Evolutionary conservation across 192 early-diverging fungal species (phyloP), one percentile per base, ranked within the genome.

Genomic region (Coemansia sp.): DNA sequence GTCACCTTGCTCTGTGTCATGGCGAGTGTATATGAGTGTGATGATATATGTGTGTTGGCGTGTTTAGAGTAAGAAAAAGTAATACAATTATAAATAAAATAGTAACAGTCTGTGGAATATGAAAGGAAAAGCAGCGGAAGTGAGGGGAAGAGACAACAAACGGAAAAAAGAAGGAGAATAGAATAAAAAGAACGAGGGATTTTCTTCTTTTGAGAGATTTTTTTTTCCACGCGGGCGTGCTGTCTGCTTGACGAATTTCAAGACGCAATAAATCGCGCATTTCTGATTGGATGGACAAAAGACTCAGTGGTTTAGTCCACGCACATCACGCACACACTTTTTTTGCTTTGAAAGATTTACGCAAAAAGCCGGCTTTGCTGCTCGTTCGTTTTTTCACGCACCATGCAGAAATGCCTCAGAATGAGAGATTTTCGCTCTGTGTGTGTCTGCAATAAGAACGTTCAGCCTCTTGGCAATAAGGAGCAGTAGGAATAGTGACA

Each of bases 211-310:
- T 25, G 23, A 27, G 47, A n/a, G 1, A 10, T 53, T 53, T 53
- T 37, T 37, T 37, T 37, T 37, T 9, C 34, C 34, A 37, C 34
- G 11, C 34, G 34, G n/a, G 34, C 34, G 34, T 37, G 34, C 34
- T 9, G 1, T 37, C 9, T 10, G 34, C 34, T 37, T 37, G 34
- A 8, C 19, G 43, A 45, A 21, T 45, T 21, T n/a, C 43, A 45
- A 21, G n/a, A 17, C 43, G 43, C 43, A 39, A 24, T 50, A 59
- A 59, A 59, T 59, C 27, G 45, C 57, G 57, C 57, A 49, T 59
- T 18, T 37, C 33, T 39, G 51, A 53, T 53, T 53, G 51, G 51
- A 2, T 8, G 11, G 34, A 37, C 9, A 5, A 17, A n/a, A 14
- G 17, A 27, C 12, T 33, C 11, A 18, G 10, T 34, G 18, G 15